Evolutionary conservation across 176 grass and related monocot genomes (phyloP).

Genomic region (Olyra latifolia): DNA sequence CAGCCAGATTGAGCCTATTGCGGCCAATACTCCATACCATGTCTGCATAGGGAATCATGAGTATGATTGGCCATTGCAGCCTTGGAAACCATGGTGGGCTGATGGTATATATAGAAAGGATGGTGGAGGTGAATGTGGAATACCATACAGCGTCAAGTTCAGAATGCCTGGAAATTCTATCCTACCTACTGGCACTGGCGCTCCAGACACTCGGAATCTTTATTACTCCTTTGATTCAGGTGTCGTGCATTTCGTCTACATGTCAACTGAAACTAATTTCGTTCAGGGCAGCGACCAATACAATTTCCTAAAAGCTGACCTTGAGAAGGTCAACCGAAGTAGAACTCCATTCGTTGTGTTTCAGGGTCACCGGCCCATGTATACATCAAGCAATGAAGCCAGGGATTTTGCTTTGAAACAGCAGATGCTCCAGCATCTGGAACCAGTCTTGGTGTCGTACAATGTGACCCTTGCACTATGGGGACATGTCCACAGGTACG

Average conservation of each 20-base stretch:
- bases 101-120: conserved; percentile 65
- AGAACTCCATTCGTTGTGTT: conserved; percentile 87
- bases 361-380: conserved; percentile 96
- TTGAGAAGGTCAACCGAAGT: conserved; percentile 75
- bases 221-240: conserved; percentile 89
- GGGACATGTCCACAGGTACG: conserved; percentile 96
- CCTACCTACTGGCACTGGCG: conserved; percentile 69
- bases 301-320: conserved; percentile 81
- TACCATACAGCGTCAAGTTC: conserved; percentile 93
- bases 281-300: conserved; percentile 70
- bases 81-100: conserved; percentile 84
- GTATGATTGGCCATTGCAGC: conserved; percentile 93
- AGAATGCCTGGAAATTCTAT: conserved; percentile 89
- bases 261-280: conserved; percentile 93
- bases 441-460: conserved; percentile 70
- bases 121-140: conserved; percentile 89
- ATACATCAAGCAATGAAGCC: conserved; percentile 75
- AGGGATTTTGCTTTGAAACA: conserved; percentile 58
- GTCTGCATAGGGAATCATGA: conserved; percentile 98
- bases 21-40: conserved; percentile 77
- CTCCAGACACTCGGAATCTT: conserved; percentile 80
- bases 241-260: conserved; percentile 90
- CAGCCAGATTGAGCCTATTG: conserved; percentile 86
- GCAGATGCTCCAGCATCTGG: conserved; percentile 73
- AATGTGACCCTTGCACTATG: conserved; percentile 94